Evolutionary conservation across 2,329 filamentous ascomycete genomes (phyloP), one percentile per base, ranked within the genome.

Genomic region (Akanthomyces lecanii): DNA sequence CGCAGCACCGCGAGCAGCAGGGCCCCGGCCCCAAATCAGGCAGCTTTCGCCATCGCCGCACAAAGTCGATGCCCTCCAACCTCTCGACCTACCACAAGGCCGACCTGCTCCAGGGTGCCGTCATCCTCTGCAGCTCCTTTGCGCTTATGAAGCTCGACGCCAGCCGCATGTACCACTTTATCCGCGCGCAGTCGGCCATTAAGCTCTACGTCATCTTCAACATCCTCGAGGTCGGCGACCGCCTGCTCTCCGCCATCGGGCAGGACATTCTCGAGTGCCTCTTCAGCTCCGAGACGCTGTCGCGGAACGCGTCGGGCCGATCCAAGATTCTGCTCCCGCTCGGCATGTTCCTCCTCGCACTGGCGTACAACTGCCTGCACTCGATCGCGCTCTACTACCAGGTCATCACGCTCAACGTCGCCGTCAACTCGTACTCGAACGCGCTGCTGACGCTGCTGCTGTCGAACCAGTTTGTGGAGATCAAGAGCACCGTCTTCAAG

Each of bases 141-240:
- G 86, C 94, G 16, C 80, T 99, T 57, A 94, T 97, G 87, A 88
- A 86, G 28, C 89, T 99, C 52, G 96, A 99, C 73, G 95, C 95
- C 6, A 97, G 93, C 72, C 87, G 93, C 58, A 97, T 98, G 91
- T 99, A 99, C 72, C 95, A 99, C 74, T 93, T 93, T 70, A 97
- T 99, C 69, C 89, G 94, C 53, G 95, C 92, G 0, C 95, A 99
- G 75, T 94, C 93, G 1, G 93, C 94, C 8, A 97, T 99, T 78
- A 99, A 99, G 73, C 84, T 99, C 12, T 99, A 99, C 74, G 95
- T 99, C 64, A 98, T 99, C 62, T 99, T 97, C 81, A 99, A 99
- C 71, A 91, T 97, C 40, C 85, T 99, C 5, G 95, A 99, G 76
- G 90, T 96, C 2, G 90, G 90, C 61, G 95, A 99, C 75, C 89